Percentiles rank a stretch among this genome's conserved stretches.
Evolutionary conservation across 352 stramenopile species (phyloP).

Genomic region (Phytophthora citricola): DNA sequence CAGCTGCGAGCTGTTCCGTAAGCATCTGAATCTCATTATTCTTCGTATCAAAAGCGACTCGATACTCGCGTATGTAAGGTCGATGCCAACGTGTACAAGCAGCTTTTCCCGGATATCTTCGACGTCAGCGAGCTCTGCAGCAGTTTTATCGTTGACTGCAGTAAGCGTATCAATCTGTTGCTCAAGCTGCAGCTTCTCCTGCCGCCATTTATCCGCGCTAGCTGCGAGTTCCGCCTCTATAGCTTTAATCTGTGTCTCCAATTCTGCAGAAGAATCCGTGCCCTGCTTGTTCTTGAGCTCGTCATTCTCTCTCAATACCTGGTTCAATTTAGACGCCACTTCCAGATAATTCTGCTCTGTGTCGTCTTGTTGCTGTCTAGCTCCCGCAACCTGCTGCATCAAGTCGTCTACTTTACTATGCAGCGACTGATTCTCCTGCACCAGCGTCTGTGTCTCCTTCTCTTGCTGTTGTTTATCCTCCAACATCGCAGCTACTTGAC

Average conservation of each 20-base stretch:
- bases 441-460: conserved; percentile 36
- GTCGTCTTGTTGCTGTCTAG: conserved; percentile 68
- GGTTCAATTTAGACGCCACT: conserved; percentile 65
- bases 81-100: conserved; percentile 45
- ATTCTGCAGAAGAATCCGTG: background rate
- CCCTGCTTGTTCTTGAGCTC: conserved; percentile 25
- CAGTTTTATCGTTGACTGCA: conserved; percentile 20
- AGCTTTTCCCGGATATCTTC: conserved; percentile 53
- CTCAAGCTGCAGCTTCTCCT: conserved; percentile 28
- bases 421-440: conserved; percentile 38
- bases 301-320: conserved; percentile 49
- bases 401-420: conserved; percentile 52
- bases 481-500: conserved; percentile 50
- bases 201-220: conserved; percentile 22
- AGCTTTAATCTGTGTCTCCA: conserved; percentile 16
- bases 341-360: conserved; percentile 63
- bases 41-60: conserved; percentile 57
- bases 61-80: conserved; percentile 53
- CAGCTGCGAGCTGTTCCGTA: conserved; percentile 33
- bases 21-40: conserved; percentile 55
- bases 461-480: conserved; percentile 66
- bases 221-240: conserved; percentile 18
- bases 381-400: conserved; percentile 43
- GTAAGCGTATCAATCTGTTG: conserved; percentile 40
- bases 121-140: conserved; percentile 38